Conservation (phyloP, 2,329 filamentous ascomycete species). For the Passalora sequoiae region DNA sequence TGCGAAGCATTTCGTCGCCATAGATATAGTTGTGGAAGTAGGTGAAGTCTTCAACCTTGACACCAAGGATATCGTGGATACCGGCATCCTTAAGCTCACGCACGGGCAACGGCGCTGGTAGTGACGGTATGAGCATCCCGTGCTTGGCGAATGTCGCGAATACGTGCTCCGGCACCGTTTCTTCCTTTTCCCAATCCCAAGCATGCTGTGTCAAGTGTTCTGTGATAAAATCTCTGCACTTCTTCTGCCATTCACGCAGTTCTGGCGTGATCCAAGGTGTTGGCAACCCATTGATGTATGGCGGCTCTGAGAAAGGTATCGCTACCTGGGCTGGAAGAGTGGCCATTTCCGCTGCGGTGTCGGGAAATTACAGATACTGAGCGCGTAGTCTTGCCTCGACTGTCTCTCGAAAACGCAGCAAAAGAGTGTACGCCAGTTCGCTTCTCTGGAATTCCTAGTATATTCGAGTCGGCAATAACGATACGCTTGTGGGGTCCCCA, state of each 20-base stretch:
- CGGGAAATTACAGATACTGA: not conserved
- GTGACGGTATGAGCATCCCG: conserved; percentile 65
- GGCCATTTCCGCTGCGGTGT: conserved; percentile 8
- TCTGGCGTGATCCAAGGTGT: conserved; percentile 66
- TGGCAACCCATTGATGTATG: conserved; percentile 64
- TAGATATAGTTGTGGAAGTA: conserved; percentile 67
- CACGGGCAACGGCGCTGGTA: conserved; percentile 64
- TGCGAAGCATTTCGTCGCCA: conserved; percentile 63
- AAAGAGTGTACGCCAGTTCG: too few relatives aligned
- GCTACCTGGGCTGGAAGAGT: conserved; percentile 20
- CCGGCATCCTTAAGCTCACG: conserved; percentile 62
- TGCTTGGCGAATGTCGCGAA: conserved; percentile 59
- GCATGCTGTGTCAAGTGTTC: conserved; percentile 59
- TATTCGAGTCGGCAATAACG: not conserved
- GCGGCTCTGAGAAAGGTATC: conserved; percentile 67
- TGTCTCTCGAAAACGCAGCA: too few relatives aligned
- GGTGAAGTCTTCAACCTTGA: conserved; percentile 69
- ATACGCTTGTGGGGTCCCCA: not conserved
- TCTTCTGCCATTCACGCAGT: conserved; percentile 62
- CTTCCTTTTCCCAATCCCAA: conserved; percentile 64
- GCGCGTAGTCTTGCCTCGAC: too few relatives aligned
- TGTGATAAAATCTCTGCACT: conserved; percentile 60
- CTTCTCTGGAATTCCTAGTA: not conserved
- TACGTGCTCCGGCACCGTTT: conserved; percentile 58
- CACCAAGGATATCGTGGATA: conserved; percentile 60